Base-by-base conservation (phyloP, 192 early-diverging fungal species). In the Coemansia sp. region DNA sequence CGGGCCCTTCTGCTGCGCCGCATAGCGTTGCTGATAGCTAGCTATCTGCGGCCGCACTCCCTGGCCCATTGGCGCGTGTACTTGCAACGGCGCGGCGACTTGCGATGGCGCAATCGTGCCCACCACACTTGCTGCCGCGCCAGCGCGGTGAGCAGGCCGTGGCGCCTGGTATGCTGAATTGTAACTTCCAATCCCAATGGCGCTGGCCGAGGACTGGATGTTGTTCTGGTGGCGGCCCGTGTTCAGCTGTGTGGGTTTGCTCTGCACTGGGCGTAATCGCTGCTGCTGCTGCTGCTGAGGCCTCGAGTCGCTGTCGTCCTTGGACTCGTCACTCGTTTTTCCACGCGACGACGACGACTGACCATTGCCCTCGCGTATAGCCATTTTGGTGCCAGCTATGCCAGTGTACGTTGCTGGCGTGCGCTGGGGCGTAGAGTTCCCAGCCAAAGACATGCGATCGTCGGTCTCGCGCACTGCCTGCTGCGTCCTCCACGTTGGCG, bases 1-100 rank as follows among this genome's bases (percentile, higher is more conserved):
- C 14, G 72, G 53, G 4, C 74, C 67, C 56, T 69, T 75, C 17
- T 70, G 52, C 18, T 43, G 46, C 10, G 57, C 57, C 4, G 55
- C 65, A 58, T 67, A 68, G 57, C 72, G 68, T 62, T 70, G 78
- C 68, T 80, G 77, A 17, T 74, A 79, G 60, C 63, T 68, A 22
- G 62, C 70, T 15, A 73, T 57, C 60, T 72, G 76, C 10, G 76
- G 58, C 33, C 69, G 78, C 15, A 65, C 68, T 2, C 62, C 62
- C 32, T 70, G 63, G 6, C 61, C 64, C 1, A 41, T 62, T n/a
- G 48, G 27, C 8, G 50, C 27, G 38, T 73, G 71, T 35, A 60
- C 19, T 44, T 77, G 60, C 46, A 62, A 18, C 6, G 66, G 63
- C 14, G 58, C 59, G 17, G 33, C 66, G 3, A 63, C 60, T 61